phyloP scores from a whole-genome alignment of 1,284 basidiomycete genomes.

The Afroboletus lepidellus region DNA sequence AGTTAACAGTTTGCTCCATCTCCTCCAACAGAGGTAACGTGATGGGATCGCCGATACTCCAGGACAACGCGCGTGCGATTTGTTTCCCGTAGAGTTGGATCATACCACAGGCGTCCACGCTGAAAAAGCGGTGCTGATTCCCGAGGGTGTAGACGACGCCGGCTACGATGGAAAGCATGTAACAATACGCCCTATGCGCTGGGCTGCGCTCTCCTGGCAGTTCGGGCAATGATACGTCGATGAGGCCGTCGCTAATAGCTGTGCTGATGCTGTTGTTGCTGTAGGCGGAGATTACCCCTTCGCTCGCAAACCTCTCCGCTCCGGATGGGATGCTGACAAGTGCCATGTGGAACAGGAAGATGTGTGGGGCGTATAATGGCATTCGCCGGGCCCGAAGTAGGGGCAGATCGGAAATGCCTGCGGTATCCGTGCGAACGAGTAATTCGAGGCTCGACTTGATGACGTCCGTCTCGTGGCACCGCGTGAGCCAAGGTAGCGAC shows the following conservation, averaged over 20 bases:
- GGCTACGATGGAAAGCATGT: conserved; percentile 80
- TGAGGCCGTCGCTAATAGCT: conserved; percentile 69
- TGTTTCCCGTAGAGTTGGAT: conserved; percentile 84
- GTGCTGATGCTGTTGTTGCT: conserved; percentile 79
- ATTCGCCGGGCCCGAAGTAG: conserved; percentile 60
- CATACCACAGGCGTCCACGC: conserved; percentile 82
- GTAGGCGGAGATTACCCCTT: conserved; percentile 80
- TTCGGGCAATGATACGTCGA: conserved; percentile 69
- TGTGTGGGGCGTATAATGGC: conserved; percentile 69
- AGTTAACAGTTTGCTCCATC: conserved; percentile 71
- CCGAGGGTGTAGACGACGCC: conserved; percentile 68
- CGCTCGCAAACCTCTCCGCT: conserved; percentile 83
- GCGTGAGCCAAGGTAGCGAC: conserved; percentile 71
- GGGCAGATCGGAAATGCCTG: conserved; percentile 62
- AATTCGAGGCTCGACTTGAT: conserved; percentile 78
- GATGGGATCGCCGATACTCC: conserved; percentile 76
- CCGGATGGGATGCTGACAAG: conserved; percentile 75
- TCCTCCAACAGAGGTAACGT: conserved; percentile 76
- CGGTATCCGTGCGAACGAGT: conserved; percentile 65
- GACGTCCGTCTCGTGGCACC: conserved; percentile 81
- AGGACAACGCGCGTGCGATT: conserved; percentile 71
- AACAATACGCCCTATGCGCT: conserved; percentile 79
- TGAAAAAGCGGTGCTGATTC: conserved; percentile 78
- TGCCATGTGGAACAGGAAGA: conserved; percentile 84
- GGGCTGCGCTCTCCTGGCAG: conserved; percentile 72